These are phyloP conservation scores for Emmonsia crescens DNA, from an alignment of 2,329 filamentous ascomycete genomes.

Conservation along the genomic window DNA sequence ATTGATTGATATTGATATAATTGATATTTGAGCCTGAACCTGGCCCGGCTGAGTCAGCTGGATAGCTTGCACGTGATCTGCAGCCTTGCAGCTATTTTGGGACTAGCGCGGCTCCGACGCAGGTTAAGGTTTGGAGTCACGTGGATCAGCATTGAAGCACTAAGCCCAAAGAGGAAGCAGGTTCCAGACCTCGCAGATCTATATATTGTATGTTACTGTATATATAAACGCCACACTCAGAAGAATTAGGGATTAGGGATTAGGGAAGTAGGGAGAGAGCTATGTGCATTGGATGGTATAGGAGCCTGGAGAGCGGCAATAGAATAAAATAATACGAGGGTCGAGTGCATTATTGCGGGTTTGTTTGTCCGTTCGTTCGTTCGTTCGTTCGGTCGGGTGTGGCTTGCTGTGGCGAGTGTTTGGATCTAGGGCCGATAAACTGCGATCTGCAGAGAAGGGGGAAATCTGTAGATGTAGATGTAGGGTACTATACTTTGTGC, in stretches of 20 bases:
- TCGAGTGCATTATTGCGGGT: too few species aligned
- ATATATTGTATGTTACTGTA: too few species aligned
- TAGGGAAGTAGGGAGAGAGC: too few species aligned
- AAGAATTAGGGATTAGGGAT: not conserved
- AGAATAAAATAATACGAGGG: too few species aligned
- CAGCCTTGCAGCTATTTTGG: not conserved
- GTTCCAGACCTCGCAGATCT: not conserved
- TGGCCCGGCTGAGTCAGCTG: not conserved
- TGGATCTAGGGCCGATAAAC: not conserved
- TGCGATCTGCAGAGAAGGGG: too few species aligned
- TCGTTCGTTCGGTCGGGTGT: not conserved
- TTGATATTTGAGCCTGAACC: too few species aligned
- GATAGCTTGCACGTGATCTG: not conserved
- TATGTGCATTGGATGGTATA: not conserved
- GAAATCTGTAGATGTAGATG: too few species aligned
- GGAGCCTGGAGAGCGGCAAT: not conserved
- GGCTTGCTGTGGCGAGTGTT: not conserved
- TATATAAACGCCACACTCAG: too few species aligned
- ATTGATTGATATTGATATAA: too few species aligned
- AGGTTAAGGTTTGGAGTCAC: not conserved
- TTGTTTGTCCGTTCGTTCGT: too few species aligned
- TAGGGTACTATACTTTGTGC: too few species aligned
- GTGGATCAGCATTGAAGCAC: not conserved
- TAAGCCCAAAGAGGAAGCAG: not conserved
- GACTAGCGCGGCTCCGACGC: not conserved